Evolutionary conservation across 176 grass and related monocot genomes (phyloP).

Genomic region (Zoysia japonica): DNA sequence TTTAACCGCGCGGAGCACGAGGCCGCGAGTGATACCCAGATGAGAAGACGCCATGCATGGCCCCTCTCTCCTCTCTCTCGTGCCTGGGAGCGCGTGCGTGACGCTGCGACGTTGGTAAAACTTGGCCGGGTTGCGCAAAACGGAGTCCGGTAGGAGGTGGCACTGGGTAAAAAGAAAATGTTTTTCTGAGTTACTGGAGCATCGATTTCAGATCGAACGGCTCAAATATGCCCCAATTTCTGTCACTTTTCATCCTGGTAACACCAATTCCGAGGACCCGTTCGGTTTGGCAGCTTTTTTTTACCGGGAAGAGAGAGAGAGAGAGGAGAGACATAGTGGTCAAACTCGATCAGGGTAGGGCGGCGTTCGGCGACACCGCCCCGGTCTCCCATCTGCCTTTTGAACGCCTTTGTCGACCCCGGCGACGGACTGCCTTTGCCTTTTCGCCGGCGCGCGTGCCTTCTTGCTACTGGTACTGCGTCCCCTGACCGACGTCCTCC

Average conservation of each 20-base stretch:
- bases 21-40: neutral
- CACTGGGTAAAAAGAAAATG: too few species aligned
- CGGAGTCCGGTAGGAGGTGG: neutral
- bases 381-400: conserved; percentile 35
- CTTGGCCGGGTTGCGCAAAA: neutral
- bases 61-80: neutral
- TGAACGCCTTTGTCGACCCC: conserved; percentile 13
- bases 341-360: neutral
- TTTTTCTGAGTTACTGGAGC: too few species aligned
- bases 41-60: neutral
- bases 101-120: neutral
- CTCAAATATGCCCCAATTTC: too few species aligned
- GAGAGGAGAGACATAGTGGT: too few species aligned
- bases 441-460: neutral
- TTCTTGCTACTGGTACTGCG: neutral
- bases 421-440: neutral
- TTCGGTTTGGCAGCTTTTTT: neutral
- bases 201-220: too few species aligned
- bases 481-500: too few species aligned
- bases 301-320: too few species aligned
- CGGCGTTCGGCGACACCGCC: conserved; percentile 25
- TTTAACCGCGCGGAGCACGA: neutral
- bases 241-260: neutral
- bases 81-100: neutral
- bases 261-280: neutral